phyloP scores from a whole-genome alignment of 2,329 filamentous ascomycete genomes.

The Arthrobotrys entomopaga region DNA sequence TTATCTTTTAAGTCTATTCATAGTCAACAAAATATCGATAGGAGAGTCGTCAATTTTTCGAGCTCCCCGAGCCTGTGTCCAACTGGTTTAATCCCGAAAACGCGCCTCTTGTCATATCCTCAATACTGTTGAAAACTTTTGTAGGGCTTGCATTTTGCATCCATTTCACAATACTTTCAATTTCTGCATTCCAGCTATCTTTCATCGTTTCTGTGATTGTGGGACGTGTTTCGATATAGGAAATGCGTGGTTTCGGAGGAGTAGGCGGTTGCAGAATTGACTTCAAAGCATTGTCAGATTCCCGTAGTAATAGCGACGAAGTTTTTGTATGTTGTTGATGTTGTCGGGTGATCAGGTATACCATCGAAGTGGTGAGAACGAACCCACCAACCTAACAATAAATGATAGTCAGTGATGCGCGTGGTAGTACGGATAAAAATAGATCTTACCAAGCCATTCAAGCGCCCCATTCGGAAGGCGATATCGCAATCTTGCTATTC shows the following conservation, averaged over 20 bases:
- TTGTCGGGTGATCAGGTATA: slow-evolving; percentile 76
- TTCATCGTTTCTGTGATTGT: slow-evolving; percentile 75
- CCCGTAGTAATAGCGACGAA: slow-evolving; percentile 64
- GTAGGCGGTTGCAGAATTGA: slow-evolving; percentile 66
- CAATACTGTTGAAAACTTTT: slow-evolving; percentile 32
- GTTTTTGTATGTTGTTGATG: slow-evolving; percentile 66
- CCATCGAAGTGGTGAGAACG: slow-evolving; percentile 76
- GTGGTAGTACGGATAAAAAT: neutral
- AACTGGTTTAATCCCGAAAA: slow-evolving; percentile 34
- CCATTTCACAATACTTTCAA: slow-evolving; percentile 74
- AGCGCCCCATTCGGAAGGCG: slow-evolving; percentile 39
- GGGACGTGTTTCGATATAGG: slow-evolving; percentile 64
- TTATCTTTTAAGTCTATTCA: too few relatives aligned
- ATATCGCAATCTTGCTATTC: neutral
- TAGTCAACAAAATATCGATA: too few relatives aligned
- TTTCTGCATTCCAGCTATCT: slow-evolving; percentile 80
- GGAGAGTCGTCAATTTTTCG: slow-evolving; percentile 6
- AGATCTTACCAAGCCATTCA: slow-evolving; percentile 40
- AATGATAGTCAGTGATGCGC: slow-evolving; percentile 39
- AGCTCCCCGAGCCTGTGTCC: neutral
- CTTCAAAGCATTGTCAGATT: slow-evolving; percentile 69
- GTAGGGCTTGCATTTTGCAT: slow-evolving; percentile 65
- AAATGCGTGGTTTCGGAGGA: slow-evolving; percentile 65
- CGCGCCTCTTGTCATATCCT: slow-evolving; percentile 41
- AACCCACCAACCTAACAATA: slow-evolving; percentile 72